phyloP scores from a whole-genome alignment of 306 rosid genomes.

The Senna tora region DNA sequence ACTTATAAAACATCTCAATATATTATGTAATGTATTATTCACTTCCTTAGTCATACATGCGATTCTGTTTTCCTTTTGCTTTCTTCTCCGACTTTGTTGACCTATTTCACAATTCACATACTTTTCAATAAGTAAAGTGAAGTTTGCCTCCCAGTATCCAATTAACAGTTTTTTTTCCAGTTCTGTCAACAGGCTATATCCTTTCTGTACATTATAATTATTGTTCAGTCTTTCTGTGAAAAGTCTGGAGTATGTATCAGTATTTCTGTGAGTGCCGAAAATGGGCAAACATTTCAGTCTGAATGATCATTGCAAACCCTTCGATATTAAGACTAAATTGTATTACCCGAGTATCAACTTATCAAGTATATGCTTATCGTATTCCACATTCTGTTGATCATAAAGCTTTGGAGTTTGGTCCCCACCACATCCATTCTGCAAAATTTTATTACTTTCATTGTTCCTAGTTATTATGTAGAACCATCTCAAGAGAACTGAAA shows the following conservation, averaged over 20 bases:
- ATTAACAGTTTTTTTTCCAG: background rate
- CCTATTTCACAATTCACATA: slow-evolving; percentile 8
- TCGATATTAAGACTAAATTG: background rate
- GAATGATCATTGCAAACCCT: background rate
- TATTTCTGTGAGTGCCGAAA: background rate
- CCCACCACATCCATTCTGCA: background rate
- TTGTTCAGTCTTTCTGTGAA: background rate
- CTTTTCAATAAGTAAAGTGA: background rate
- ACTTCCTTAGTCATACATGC: background rate
- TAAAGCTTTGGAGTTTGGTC: slow-evolving; percentile 10
- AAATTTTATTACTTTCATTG: background rate
- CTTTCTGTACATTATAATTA: background rate
- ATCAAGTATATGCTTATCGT: too few relatives aligned
- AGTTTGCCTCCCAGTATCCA: background rate
- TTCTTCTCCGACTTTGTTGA: slow-evolving; percentile 14
- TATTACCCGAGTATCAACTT: background rate
- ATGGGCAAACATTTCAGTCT: background rate
- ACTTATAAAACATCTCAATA: background rate
- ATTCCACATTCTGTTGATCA: background rate
- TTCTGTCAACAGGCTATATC: background rate
- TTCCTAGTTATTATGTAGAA: background rate
- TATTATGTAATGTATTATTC: background rate
- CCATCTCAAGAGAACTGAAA: background rate
- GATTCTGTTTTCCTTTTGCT: slow-evolving; percentile 7
- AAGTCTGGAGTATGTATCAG: background rate